Percentiles rank a stretch among this genome's conserved stretches.
phyloP scores from a whole-genome alignment of 345 rosid genomes.

The Physaria fendleri region DNA sequence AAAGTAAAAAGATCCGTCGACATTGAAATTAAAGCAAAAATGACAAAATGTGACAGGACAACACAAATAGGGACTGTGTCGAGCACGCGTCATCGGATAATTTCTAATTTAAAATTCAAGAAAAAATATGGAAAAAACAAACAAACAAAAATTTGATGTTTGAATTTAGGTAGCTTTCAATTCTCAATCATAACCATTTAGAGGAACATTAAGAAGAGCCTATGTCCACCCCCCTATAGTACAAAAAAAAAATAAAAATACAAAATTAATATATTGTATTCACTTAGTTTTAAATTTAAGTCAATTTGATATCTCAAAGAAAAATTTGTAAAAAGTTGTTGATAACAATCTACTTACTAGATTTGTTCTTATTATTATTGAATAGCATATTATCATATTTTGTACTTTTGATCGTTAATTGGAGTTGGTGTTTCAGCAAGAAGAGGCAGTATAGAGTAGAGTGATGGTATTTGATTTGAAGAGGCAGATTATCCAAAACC shows the following conservation, averaged over 20 bases:
- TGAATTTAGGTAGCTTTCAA: constrained; percentile 3
- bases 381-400: not conserved
- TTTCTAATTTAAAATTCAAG: constrained; percentile 15
- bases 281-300: not conserved
- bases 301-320: not conserved
- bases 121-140: not conserved
- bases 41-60: constrained; percentile 22
- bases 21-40: too few relatives aligned
- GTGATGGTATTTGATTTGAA: constrained; percentile 25
- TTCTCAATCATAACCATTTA: constrained; percentile 10
- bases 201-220: constrained; percentile 7
- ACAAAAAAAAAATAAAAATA: too few relatives aligned
- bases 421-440: not conserved
- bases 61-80: constrained; percentile 22
- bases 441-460: constrained; percentile 14
- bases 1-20: not conserved
- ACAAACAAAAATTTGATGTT: not conserved
- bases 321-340: not conserved
- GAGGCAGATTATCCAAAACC: constrained; percentile 26
- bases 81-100: constrained; percentile 24
- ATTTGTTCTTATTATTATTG: not conserved
- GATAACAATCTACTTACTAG: not conserved
- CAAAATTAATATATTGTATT: too few relatives aligned
- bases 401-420: not conserved
- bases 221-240: constrained; percentile 17